Conservation (phyloP, 495 filamentous ascomycete genomes). For the Cudoniella acicularis region DNA sequence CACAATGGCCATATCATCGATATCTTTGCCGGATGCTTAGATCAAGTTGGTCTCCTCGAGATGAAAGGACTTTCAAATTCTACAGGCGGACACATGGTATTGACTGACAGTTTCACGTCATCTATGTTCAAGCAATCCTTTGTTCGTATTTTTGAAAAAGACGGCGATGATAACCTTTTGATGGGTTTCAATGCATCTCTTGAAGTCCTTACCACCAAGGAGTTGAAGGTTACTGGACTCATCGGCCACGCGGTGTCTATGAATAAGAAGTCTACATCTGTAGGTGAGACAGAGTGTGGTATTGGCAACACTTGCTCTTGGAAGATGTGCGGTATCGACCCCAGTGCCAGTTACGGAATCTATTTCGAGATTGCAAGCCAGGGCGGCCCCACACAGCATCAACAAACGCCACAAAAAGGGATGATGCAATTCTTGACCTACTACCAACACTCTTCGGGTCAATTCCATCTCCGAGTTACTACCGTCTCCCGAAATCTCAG, state of each 20-base stretch:
- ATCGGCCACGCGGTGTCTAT: slow-evolving; percentile 95
- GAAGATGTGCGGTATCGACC: slow-evolving; percentile 99
- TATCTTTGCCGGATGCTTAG: slow-evolving; percentile 96
- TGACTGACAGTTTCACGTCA: slow-evolving; percentile 98
- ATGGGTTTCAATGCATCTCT: slow-evolving; percentile 99
- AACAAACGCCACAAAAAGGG: slow-evolving; percentile 82
- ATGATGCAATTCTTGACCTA: slow-evolving; percentile 99
- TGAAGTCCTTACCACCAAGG: slow-evolving; percentile 96
- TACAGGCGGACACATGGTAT: slow-evolving; percentile 96
- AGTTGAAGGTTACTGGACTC: slow-evolving; percentile 96
- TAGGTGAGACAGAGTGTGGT: slow-evolving; percentile 97
- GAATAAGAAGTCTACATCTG: slow-evolving; percentile 96
- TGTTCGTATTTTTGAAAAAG: slow-evolving; percentile 94
- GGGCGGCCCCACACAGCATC: slow-evolving; percentile 79
- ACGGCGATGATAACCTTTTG: slow-evolving; percentile 85
- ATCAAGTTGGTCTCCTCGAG: slow-evolving; percentile 95
- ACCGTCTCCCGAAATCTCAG: slow-evolving; percentile 90
- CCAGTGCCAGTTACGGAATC: slow-evolving; percentile 86
- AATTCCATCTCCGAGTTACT: slow-evolving; percentile 93
- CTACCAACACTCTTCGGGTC: slow-evolving; percentile 94
- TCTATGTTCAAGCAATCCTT: slow-evolving; percentile 99
- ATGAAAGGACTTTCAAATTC: slow-evolving; percentile 98
- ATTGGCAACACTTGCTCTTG: slow-evolving; percentile 99
- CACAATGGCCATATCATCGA: slow-evolving; percentile 98
- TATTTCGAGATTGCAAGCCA: slow-evolving; percentile 99